Evolutionary conservation across 345 rosid genomes (phyloP).

Genomic region (Populus alba): DNA sequence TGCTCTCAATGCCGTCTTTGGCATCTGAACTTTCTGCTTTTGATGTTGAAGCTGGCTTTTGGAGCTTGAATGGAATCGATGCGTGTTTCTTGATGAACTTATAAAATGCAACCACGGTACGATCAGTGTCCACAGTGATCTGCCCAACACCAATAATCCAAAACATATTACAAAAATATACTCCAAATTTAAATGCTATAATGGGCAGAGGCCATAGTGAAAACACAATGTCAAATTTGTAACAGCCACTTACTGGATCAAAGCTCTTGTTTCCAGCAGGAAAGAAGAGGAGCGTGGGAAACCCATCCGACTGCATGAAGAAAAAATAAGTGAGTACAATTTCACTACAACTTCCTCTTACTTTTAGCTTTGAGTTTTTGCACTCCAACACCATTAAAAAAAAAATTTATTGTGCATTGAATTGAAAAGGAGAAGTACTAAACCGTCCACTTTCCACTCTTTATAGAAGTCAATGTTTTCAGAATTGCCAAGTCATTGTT

Average conservation of each 20-base stretch:
- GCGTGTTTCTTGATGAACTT: slow-evolving; percentile 90
- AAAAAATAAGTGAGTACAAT: background rate
- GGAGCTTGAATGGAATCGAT: slow-evolving; percentile 87
- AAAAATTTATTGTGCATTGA: background rate
- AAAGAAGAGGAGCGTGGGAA: slow-evolving; percentile 94
- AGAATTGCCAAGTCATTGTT: too few species aligned
- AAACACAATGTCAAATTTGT: background rate
- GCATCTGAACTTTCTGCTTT: slow-evolving; percentile 39
- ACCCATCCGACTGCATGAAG: slow-evolving; percentile 75
- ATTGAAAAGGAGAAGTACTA: background rate
- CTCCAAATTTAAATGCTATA: background rate
- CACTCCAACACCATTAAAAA: too few species aligned
- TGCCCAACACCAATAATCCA: slow-evolving; percentile 27
- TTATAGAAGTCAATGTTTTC: too few species aligned
- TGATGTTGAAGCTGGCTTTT: slow-evolving; percentile 63
- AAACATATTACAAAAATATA: background rate
- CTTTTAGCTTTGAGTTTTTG: background rate
- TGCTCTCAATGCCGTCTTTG: slow-evolving; percentile 30
- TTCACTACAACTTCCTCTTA: background rate
- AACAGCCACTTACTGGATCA: slow-evolving; percentile 65
- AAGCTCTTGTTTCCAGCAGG: slow-evolving; percentile 98
- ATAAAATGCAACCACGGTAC: slow-evolving; percentile 90
- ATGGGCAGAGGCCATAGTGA: background rate
- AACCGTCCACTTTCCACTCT: too few species aligned
- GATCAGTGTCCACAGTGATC: slow-evolving; percentile 83